Evolutionary conservation across 345 rosid species (phyloP).

Genomic region (Diplotaxis tenuifolia): DNA sequence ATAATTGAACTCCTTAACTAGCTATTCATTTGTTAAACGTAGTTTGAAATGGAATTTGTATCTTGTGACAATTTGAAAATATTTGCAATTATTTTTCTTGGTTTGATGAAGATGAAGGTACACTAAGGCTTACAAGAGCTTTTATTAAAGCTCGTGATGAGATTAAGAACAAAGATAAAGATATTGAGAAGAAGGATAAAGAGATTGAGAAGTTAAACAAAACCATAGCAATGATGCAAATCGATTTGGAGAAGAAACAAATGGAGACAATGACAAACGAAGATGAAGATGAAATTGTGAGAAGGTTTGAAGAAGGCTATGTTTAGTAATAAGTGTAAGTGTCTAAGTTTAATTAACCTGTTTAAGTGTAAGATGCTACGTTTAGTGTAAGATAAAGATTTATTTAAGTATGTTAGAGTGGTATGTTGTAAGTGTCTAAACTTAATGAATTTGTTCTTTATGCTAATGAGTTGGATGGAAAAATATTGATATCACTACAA

Average conservation of each 20-base stretch:
- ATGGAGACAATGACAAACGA: neutral
- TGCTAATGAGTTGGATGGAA: neutral
- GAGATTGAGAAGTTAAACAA: too few relatives aligned
- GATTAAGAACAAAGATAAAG: neutral
- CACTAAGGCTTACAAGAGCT: too few relatives aligned
- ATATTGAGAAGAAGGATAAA: neutral
- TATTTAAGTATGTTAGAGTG: neutral
- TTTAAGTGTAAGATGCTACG: too few relatives aligned
- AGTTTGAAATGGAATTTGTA: too few relatives aligned
- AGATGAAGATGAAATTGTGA: neutral
- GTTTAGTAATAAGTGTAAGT: neutral
- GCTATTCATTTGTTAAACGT: too few relatives aligned
- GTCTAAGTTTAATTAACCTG: neutral
- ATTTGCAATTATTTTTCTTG: too few relatives aligned
- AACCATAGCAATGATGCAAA: neutral
- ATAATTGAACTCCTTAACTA: too few relatives aligned
- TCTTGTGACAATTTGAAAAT: too few relatives aligned
- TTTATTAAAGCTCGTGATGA: neutral
- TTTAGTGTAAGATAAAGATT: too few relatives aligned
- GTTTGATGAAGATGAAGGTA: too few relatives aligned
- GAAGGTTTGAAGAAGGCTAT: too few relatives aligned
- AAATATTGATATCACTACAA: neutral
- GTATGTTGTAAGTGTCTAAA: neutral
- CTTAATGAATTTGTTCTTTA: neutral
- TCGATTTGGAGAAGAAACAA: neutral